A percentile compares a stretch with the other conserved stretches of the same genome.
Evolutionary conservation across 805 yeast genomes (phyloP).

Genomic region (Yarrowia sp.): DNA sequence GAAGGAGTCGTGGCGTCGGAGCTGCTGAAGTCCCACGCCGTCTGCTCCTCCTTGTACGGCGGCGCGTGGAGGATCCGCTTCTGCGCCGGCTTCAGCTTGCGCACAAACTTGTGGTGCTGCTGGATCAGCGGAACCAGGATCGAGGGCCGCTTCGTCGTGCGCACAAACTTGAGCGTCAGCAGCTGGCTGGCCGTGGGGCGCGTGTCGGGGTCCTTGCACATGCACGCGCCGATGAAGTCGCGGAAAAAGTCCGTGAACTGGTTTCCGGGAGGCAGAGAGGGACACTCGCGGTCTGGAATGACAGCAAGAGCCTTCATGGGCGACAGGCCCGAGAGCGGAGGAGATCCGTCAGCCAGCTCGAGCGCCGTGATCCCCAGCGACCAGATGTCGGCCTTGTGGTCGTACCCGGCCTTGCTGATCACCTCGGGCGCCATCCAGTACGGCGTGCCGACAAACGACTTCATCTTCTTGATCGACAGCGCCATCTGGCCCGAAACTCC

Average conservation of each 20-base stretch:
- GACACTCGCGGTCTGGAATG: constrained; percentile 66
- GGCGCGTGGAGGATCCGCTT: constrained; percentile 8
- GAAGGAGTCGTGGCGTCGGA: background rate
- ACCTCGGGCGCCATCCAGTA: constrained; percentile 99
- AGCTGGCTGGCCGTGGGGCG: constrained; percentile 82
- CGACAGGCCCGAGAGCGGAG: constrained; percentile 70
- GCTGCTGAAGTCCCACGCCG: constrained; percentile 16
- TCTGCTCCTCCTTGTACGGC: constrained; percentile 1
- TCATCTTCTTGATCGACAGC: constrained; percentile 50
- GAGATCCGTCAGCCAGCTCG: constrained; percentile 77
- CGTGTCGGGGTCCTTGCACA: constrained; percentile 59
- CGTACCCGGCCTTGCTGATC: constrained; percentile 80
- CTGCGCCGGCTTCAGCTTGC: background rate
- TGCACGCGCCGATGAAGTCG: constrained; percentile 61
- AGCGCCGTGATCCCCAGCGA: constrained; percentile 89
- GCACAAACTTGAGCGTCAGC: constrained; percentile 75
- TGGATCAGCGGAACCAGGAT: constrained; percentile 22
- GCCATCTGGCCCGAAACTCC: constrained; percentile 87
- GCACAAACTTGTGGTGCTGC: constrained; percentile 11
- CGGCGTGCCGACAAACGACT: constrained; percentile 91
- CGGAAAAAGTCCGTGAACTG: constrained; percentile 45
- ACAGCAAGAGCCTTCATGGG: constrained; percentile 74
- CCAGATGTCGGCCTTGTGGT: constrained; percentile 93
- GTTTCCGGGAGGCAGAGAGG: constrained; percentile 54
- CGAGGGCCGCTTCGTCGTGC: constrained; percentile 32